Evolutionary conservation across 2,329 filamentous ascomycete species (phyloP).

Genomic region (Colletotrichum truncatum): DNA sequence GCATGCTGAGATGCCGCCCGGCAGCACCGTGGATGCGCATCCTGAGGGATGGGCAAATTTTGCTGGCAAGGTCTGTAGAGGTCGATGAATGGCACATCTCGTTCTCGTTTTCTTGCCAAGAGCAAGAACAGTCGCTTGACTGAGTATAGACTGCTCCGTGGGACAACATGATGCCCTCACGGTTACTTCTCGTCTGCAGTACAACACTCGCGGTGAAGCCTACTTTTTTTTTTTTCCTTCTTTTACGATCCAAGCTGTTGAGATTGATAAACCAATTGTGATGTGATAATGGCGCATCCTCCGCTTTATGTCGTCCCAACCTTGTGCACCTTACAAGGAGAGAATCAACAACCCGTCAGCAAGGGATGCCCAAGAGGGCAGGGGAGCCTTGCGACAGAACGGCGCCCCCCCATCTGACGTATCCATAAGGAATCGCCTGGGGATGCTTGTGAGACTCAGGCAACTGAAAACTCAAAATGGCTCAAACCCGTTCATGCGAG

Average conservation of each 20-base stretch:
- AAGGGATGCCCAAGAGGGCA: not conserved
- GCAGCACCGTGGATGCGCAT: not conserved
- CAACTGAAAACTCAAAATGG: conserved; percentile 5
- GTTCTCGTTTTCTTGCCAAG: conserved; percentile 5
- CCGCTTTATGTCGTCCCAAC: conserved; percentile 12
- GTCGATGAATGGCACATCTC: not conserved
- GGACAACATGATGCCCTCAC: not conserved
- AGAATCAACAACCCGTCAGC: conserved; percentile 19
- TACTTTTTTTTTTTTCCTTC: not conserved
- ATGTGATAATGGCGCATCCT: not conserved
- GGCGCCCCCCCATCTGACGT: conserved; percentile 10
- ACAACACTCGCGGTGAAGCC: not conserved
- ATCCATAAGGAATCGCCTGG: not conserved
- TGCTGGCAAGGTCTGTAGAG: conserved; percentile 10
- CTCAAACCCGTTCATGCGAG: conserved; percentile 21
- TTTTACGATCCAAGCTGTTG: not conserved
- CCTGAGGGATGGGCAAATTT: not conserved
- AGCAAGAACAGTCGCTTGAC: not conserved
- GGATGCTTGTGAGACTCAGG: conserved; percentile 21
- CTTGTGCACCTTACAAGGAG: conserved; percentile 18
- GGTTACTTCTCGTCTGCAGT: not conserved
- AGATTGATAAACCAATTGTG: not conserved
- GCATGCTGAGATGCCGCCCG: conserved; percentile 4
- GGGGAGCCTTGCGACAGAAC: not conserved
- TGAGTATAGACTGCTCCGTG: not conserved